Conservation (phyloP, 768 basidiomycete species). For the Termitomyces sp. region DNA sequence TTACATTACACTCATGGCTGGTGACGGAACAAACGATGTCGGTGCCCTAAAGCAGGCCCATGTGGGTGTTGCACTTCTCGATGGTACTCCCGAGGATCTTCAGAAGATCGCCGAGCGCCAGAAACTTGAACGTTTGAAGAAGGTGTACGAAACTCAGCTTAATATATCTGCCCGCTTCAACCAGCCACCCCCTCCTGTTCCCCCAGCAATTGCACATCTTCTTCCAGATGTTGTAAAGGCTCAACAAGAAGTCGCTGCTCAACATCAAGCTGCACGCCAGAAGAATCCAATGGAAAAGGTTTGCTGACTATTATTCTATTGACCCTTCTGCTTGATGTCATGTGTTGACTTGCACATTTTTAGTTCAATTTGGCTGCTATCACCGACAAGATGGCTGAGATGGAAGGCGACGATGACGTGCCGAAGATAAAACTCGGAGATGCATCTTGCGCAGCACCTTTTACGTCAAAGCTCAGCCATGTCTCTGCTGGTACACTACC, state of each 20-base stretch:
- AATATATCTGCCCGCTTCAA: conserved; percentile 87
- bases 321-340: not conserved
- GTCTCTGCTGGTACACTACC: conserved; percentile 80
- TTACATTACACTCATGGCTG: conserved; percentile 95
- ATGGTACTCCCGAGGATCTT: conserved; percentile 10
- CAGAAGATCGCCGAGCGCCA: conserved; percentile 9
- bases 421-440: conserved; percentile 99
- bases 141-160: conserved; percentile 95
- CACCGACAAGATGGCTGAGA: conserved; percentile 81
- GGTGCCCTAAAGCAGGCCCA: conserved; percentile 98
- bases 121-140: conserved; percentile 66
- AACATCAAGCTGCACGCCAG: conserved; percentile 54
- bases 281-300: conserved; percentile 92
- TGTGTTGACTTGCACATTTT: not conserved
- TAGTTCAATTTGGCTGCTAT: conserved; percentile 78
- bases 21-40: conserved; percentile 98
- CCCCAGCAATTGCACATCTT: conserved; percentile 78
- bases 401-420: conserved; percentile 93
- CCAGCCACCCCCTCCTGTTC: conserved; percentile 92
- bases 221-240: conserved; percentile 90
- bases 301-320: conserved; percentile 15
- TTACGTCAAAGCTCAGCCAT: conserved; percentile 97
- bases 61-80: conserved; percentile 73
- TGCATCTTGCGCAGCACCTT: conserved; percentile 97
- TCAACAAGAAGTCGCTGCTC: conserved; percentile 74